Evolutionary conservation across 148 eudicot genomes (phyloP), one percentile per base, ranked within the genome.

Genomic region (Nyssa sinensis): DNA sequence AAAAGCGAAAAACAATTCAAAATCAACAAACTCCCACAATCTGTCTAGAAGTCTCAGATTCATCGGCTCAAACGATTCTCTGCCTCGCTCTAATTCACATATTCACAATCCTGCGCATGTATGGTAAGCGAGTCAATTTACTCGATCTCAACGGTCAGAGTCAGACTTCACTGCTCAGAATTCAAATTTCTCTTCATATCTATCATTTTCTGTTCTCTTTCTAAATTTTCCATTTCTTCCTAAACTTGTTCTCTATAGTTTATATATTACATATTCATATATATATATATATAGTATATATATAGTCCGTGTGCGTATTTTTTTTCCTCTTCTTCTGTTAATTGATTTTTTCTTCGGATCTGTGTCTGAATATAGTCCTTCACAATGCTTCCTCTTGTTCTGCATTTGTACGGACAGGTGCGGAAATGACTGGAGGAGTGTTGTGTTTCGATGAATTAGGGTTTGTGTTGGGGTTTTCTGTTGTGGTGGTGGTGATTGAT

Each of bases 381-480:
- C 67, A 39, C 66, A 60, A 77, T 70, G 57, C 57, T 55, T 34
- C 19, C 33, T 27, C 68, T 69, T 69, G 19, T 62, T 13, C 41
- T 55, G 39, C 35, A 30, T 66, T 60, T 33, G 30, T 59, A 31
- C 19, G 44, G 24, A 62, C 67, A 67, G 78, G 47, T 47, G 37
- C 27, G 35, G 64, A 66, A 23, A 77, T 70, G 79, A 77, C 29
- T 8, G 69, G 58, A 79, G 8, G 66, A 79, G 14, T 62, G 44
- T 23, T 49, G n/a, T n/a, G 41, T 51, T 25, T 62, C 70, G 59
- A 55, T 74, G 60, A n/a, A n/a, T n/a, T n/a, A n/a, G n/a, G n/a
- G n/a, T n/a, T n/a, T n/a, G n/a, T 28, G 41, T 49, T 74, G 74
- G 70, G 77, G 61, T 70, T 79, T 64, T 32, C 64, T 65, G 55